Base-by-base conservation (phyloP, 2,329 filamentous ascomycete genomes). In the Stagonosporopsis rhizophila region DNA sequence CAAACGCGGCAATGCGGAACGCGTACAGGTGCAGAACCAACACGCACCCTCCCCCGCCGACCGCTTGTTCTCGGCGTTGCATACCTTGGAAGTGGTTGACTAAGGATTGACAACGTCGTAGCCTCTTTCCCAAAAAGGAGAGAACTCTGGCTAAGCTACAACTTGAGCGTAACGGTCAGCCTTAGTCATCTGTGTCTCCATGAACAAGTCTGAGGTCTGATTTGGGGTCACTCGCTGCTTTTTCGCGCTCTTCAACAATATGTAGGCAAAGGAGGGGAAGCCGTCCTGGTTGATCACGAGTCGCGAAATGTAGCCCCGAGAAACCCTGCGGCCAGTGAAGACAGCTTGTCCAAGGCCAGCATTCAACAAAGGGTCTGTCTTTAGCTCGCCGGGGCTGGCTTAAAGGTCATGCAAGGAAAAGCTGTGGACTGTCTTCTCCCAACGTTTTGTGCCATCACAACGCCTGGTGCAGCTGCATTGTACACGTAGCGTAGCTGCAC, bases 1-100 rank as follows among this genome's bases (percentile, higher is more conserved):
- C 47, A 42, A 17, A 52, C 38, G 47, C 53, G 47, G 47, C 35
- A 19, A 45, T 41, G 46, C 46, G 35, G 41, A n/a, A 19, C 41
- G 25, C 37, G 23, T 37, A 25, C 23, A 44, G 9, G 17, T 44
- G 15, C 37, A 48, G 12, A 20, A 9, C 38, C 15, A 35, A 47
- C 39, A 17, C 38, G 47, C 41, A 41, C 40, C 28, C 14, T 12
- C 27, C 38, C 35, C 35, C 27, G 20, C 22, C 17, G 19, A 25
- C 37, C 17, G 25, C 28, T 25, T 25, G 25, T 32, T 22, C 45
- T 39, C 42, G 25, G 37, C 38, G 30, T 37, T 45, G 28, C 37
- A 23, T 30, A 32, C 8, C 23, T n/a, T 37, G 23, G 14, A 27
- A 6, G 23, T 15, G 14, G 19, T 49, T 55, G 44, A 44, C 39